phyloP scores from a whole-genome alignment of 345 rosid species.

The Eucalyptus erythrocorys region DNA sequence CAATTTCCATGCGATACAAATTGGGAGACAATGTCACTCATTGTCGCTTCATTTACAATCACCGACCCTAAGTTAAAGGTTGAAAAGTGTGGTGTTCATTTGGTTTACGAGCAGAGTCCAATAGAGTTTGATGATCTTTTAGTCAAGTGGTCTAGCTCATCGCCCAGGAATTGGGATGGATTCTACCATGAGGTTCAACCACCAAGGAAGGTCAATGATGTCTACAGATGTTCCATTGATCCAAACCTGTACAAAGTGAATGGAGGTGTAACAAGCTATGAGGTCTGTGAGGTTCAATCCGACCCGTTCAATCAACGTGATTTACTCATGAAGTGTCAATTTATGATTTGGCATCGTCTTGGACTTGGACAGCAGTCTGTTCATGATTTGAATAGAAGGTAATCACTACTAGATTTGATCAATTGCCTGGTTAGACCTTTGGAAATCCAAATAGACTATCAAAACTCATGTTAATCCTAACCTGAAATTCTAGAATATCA shows the following conservation, averaged over 20 bases:
- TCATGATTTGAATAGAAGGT: too few relatives aligned
- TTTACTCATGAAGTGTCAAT: fast-evolving
- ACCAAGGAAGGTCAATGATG: fast-evolving
- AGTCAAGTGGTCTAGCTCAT: neutral
- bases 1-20: neutral
- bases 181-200: neutral
- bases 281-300: too few relatives aligned
- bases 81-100: neutral
- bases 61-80: fast-evolving
- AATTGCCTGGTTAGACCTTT: too few relatives aligned
- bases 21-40: neutral
- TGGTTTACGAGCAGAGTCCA: fast-evolving
- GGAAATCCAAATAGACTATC: too few relatives aligned
- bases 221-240: fast-evolving
- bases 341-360: fast-evolving
- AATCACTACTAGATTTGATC: too few relatives aligned
- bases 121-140: too few relatives aligned
- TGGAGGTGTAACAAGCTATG: too few relatives aligned
- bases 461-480: too few relatives aligned
- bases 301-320: fast-evolving
- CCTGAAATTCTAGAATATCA: too few relatives aligned
- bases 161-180: neutral
- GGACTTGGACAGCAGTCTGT: fast-evolving
- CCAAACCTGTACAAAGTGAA: too few relatives aligned
- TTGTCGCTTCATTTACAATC: neutral